Base-by-base conservation (phyloP, 441 rosid species). In the Arabidopsis hybrid region DNA sequence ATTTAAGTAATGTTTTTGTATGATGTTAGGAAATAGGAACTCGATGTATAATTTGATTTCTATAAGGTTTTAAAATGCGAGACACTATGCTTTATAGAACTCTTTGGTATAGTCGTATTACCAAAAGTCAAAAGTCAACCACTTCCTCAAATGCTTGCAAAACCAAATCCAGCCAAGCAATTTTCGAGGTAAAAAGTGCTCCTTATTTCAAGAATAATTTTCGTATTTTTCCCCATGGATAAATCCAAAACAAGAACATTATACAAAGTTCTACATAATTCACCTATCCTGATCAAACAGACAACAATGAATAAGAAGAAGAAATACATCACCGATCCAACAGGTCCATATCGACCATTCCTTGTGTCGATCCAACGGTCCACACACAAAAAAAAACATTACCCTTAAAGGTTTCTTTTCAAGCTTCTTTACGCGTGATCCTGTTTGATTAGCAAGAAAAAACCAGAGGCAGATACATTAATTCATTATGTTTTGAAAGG, bases 401-500 rank as follows among this genome's bases (percentile, higher is more conserved):
- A 59, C 64, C 72, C 38, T n/a, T 56, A 1, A 36, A 17, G 32
- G 53, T 69, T 76, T 55, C 65, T 49, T 66, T 72, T 89, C 84
- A 95, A 60, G 99, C 98, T 84, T 92, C 96, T 83, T 95, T 95
- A 84, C 97, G 86, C 5, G 96, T 88, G 80, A 92, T 86, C 91
- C 99, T 95, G 92, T n/a, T 81, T 67, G 72, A 74, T 43, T 71
- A 60, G 35, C 12, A 51, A 71, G 57, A 7, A 39, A 8, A 18
- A 40, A 14, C 2, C 53, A 50, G 46, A 57, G 64, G 8, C 3
- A 2, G 13, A 36, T 39, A 51, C 7, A 12, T 11, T 56, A 13
- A 58, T 0, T 17, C 4, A 52, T 26, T 50, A 57, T 49, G 62
- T 43, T 42, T 59, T 50, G 3, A 56, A 52, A 43, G 16, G 58